A percentile compares a stretch with the other conserved stretches of the same genome.
Evolutionary conservation across 106 monocot genomes (phyloP).

Genomic region (Cymbidium sinense): DNA sequence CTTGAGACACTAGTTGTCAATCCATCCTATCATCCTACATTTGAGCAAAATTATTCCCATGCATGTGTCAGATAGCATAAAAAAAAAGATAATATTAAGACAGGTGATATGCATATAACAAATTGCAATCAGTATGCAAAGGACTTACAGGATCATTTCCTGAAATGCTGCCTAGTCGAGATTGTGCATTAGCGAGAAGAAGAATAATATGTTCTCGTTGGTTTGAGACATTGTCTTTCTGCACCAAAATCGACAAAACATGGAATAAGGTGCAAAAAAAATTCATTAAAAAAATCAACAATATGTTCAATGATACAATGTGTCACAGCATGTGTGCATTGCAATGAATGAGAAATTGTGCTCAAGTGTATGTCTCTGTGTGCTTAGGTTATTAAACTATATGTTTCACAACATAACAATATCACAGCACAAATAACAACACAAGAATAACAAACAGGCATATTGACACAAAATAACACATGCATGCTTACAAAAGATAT

Average conservation of each 20-base stretch:
- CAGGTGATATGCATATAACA: not conserved
- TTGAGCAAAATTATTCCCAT: not conserved
- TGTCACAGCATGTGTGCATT: not conserved
- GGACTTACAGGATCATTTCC: conserved; percentile 72
- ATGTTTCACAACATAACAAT: not conserved
- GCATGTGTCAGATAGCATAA: not conserved
- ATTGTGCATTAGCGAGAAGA: conserved; percentile 94
- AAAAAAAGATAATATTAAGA: not conserved
- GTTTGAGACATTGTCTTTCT: conserved; percentile 86
- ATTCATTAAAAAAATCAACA: not conserved
- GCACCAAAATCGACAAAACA: conserved; percentile 13
- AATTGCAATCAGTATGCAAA: not conserved
- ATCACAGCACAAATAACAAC: not conserved
- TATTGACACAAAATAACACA: not conserved
- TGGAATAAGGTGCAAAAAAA: not conserved
- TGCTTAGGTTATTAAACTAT: not conserved
- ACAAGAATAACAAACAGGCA: not conserved
- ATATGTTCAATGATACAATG: not conserved
- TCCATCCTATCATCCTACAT: not conserved
- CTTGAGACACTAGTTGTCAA: not conserved
- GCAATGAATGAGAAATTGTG: not conserved
- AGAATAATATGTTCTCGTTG: conserved; percentile 92
- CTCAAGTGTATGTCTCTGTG: not conserved
- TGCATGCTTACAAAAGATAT: not conserved
- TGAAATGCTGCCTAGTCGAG: conserved; percentile 48